Percentiles rank a stretch among this genome's conserved stretches.
phyloP scores from a whole-genome alignment of 805 yeast genomes.

The Schwanniomyces sp. region DNA sequence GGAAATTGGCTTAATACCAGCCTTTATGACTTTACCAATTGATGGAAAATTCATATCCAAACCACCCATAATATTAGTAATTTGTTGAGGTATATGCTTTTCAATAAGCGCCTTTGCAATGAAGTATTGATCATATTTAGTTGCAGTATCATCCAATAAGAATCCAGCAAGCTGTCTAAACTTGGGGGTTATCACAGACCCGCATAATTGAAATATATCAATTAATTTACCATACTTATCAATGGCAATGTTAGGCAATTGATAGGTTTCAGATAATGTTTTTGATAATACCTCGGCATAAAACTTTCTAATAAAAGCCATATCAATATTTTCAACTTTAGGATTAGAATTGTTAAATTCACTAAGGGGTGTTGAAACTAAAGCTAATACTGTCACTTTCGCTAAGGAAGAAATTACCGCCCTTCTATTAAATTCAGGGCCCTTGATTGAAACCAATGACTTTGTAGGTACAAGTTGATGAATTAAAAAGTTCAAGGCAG shows the following conservation, averaged over 20 bases:
- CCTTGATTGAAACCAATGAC: constrained; percentile 35
- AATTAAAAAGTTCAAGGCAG: constrained; percentile 73
- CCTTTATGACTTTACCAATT: constrained; percentile 57
- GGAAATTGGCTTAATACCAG: constrained; percentile 59
- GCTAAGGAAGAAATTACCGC: constrained; percentile 62
- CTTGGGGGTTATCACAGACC: constrained; percentile 43
- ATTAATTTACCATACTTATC: constrained; percentile 54
- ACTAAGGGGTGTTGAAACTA: constrained; percentile 58
- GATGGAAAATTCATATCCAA: constrained; percentile 75
- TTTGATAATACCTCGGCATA: constrained; percentile 67
- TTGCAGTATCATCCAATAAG: constrained; percentile 45
- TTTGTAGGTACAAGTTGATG: constrained; percentile 69
- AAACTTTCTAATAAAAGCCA: constrained; percentile 71
- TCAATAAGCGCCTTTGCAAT: constrained; percentile 70
- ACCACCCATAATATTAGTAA: constrained; percentile 60
- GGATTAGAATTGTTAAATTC: constrained; percentile 46
- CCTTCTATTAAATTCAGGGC: constrained; percentile 49
- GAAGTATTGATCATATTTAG: constrained; percentile 60
- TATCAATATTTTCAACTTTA: constrained; percentile 61
- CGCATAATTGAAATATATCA: constrained; percentile 51
- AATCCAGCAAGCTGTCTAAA: constrained; percentile 43
- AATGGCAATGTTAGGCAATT: constrained; percentile 29
- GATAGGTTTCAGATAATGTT: constrained; percentile 53
- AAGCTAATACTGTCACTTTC: constrained; percentile 56
- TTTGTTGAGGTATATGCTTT: constrained; percentile 55